Percentiles rank a stretch among this genome's conserved stretches.
phyloP scores from a whole-genome alignment of 768 basidiomycete genomes.

The Amanita fuliginea region DNA sequence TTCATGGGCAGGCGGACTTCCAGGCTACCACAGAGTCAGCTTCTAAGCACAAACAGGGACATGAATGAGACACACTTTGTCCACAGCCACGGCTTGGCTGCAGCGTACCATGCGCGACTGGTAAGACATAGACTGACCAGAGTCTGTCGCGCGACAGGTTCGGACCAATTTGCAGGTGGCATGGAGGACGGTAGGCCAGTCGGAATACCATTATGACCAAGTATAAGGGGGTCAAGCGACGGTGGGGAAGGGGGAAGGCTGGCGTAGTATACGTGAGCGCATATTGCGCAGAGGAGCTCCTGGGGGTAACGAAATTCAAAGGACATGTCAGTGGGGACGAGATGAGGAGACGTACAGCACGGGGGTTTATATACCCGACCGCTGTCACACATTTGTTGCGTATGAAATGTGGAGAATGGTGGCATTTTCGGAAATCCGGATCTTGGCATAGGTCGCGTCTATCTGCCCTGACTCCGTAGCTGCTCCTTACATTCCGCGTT shows the following conservation, averaged over 20 bases:
- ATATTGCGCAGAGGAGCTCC: slow-evolving; percentile 65
- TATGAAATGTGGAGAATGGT: no score
- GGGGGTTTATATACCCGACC: slow-evolving; percentile 6
- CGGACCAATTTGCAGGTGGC: slow-evolving; percentile 62
- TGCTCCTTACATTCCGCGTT: neutral
- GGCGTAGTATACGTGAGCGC: slow-evolving; percentile 57
- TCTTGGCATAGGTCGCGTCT: neutral
- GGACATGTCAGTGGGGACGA: slow-evolving; percentile 2
- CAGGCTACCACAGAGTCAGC: slow-evolving; percentile 22
- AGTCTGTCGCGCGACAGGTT: slow-evolving; percentile 51
- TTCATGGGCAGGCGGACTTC: slow-evolving; percentile 78
- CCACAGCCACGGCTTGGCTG: slow-evolving; percentile 88
- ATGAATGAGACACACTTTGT: slow-evolving; percentile 31
- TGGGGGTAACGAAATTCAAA: slow-evolving; percentile 40
- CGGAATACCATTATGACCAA: slow-evolving; percentile 36
- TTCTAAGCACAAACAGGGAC: slow-evolving; percentile 1
- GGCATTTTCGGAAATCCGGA: neutral
- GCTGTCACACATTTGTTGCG: neutral
- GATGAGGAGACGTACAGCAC: slow-evolving; percentile 6
- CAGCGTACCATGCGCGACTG: slow-evolving; percentile 67
- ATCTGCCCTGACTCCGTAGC: neutral
- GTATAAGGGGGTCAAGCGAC: slow-evolving; percentile 64
- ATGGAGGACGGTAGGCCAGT: slow-evolving; percentile 63
- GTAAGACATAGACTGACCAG: slow-evolving; percentile 67
- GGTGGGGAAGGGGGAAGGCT: slow-evolving; percentile 42